Conservation (phyloP, 257 asterid species). For the Jacaranda copaia region DNA sequence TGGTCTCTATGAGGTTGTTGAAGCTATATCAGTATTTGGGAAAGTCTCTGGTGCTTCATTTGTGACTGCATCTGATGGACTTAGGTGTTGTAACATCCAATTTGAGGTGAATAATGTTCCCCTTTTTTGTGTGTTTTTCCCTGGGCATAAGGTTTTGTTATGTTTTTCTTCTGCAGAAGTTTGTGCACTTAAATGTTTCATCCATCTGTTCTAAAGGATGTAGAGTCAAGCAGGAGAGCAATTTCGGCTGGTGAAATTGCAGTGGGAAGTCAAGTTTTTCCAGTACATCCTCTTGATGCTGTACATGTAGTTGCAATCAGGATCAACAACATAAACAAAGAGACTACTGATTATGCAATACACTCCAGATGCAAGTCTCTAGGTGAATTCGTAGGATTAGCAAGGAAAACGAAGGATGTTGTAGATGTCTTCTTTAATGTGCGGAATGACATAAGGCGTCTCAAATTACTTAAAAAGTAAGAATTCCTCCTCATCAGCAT, state of each 20-base stretch:
- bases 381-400: constrained; percentile 59
- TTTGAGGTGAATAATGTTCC: constrained; percentile 45
- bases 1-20: constrained; percentile 46
- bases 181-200: constrained; percentile 14
- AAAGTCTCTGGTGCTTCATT: constrained; percentile 52
- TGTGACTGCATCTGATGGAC: constrained; percentile 35
- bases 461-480: constrained; percentile 46
- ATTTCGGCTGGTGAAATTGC: constrained; percentile 43
- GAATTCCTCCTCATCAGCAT: constrained; percentile 12
- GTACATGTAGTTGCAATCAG: constrained; percentile 46
- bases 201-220: constrained; percentile 43
- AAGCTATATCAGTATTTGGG: constrained; percentile 56
- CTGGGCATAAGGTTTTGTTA: neutral
- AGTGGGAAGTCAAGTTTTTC: constrained; percentile 41
- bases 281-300: constrained; percentile 37
- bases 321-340: constrained; percentile 49
- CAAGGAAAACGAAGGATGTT: constrained; percentile 46
- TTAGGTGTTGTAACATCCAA: constrained; percentile 44
- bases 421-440: constrained; percentile 56
- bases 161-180: neutral
- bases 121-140: neutral
- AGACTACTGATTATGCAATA: constrained; percentile 42
- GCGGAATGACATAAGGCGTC: constrained; percentile 33
- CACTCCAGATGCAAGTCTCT: constrained; percentile 49
- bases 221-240: constrained; percentile 49